A percentile compares a stretch with the other conserved stretches of the same genome.
Conservation (phyloP, 2,329 filamentous ascomycete species). For the Sporothrix inflata region DNA sequence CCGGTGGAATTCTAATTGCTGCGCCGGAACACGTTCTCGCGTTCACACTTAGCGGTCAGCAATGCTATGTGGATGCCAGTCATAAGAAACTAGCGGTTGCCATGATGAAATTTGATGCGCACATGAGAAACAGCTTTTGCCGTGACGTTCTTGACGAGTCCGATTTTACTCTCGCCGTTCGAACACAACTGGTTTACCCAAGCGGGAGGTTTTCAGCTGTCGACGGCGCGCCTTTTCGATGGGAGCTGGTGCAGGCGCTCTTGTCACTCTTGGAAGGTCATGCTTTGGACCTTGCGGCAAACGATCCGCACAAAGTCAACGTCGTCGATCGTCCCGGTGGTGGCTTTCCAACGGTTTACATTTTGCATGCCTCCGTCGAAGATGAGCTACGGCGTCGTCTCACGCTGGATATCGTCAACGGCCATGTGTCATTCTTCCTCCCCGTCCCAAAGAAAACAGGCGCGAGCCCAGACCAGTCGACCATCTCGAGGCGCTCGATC, state of each 20-base stretch:
- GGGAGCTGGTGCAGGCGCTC: conserved; percentile 50
- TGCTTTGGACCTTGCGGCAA: conserved; percentile 42
- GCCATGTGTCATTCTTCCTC: conserved; percentile 39
- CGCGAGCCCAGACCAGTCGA: not conserved
- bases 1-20: conserved; percentile 59
- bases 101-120: conserved; percentile 57
- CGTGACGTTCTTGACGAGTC: conserved; percentile 69
- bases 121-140: conserved; percentile 49
- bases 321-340: conserved; percentile 44
- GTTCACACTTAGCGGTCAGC: conserved; percentile 64
- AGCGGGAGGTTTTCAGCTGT: conserved; percentile 52
- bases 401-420: conserved; percentile 46
- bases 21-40: conserved; percentile 68
- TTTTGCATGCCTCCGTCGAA: conserved; percentile 55
- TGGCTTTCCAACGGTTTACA: conserved; percentile 60
- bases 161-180: conserved; percentile 57
- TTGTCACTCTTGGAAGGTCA: conserved; percentile 47
- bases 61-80: conserved; percentile 55
- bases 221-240: conserved; percentile 58
- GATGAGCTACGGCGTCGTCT: conserved; percentile 48
- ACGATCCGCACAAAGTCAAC: conserved; percentile 51
- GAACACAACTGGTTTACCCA: conserved; percentile 62
- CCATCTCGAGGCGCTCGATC: no score
- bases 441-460: not conserved
- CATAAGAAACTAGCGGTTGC: conserved; percentile 43